Base-by-base conservation (phyloP, 495 filamentous ascomycete species). In the Physcia stellaris region DNA sequence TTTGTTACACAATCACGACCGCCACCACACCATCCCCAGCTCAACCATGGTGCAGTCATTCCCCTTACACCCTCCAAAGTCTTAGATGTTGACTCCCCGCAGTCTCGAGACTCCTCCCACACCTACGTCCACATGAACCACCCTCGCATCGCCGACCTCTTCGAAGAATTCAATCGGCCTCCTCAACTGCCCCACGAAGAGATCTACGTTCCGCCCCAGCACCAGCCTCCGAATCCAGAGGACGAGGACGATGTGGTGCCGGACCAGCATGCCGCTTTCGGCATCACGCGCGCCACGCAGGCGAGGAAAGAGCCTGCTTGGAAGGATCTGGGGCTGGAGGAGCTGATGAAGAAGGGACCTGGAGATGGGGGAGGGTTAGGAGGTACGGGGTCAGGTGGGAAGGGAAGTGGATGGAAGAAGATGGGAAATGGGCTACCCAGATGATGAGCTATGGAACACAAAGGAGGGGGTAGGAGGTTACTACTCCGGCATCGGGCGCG, bases 211-310 rank as follows among this genome's bases (percentile, higher is more conserved):
- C 74, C 82, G 6, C 80, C 82, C 2, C 83, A 95, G 40, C 75
- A 86, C 58, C 86, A 93, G 57, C 90, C 90, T 1, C 68, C 86
- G 33, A 95, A 95, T 58, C 90, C 90, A 0, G 90, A 96, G 60
- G 90, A 98, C 55, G 90, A 98, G 60, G 90, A 98, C 50, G 90
- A 96, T 46, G 82, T 98, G 3, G 87, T 98, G 9, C 90, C 90
- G 1, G 86, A 96, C 51, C 86, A 94, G 64, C 90, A 98, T 58
- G 87, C 90, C 1, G 90, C 90, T 4, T 98, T 94, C 61, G 90
- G 90, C 2, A 95, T 98, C 50, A 71, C 80, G 49, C 73, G 86
- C 48, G 90, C 88, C 0, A 94, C 77, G 45, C 76, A 82, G 61
- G 43, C 39, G 37, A 49, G 35, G 35, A 27, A 68, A 37, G 86